A percentile compares a stretch with the other conserved stretches of the same genome.
These are phyloP conservation scores for Eucommia ulmoides DNA, from an alignment of 257 asterid species.

Conservation along the genomic window DNA sequence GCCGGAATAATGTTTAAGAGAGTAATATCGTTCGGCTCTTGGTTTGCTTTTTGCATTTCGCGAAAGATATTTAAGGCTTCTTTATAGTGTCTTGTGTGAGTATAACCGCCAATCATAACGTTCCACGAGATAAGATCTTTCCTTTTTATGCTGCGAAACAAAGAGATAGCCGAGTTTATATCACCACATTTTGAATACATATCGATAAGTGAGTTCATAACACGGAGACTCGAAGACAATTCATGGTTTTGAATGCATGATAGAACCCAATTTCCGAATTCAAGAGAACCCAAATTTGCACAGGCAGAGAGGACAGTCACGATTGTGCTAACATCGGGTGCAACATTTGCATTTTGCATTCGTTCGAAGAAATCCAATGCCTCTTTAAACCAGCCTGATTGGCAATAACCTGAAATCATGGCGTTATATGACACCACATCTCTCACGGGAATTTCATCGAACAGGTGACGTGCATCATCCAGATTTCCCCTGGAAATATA, in stretches of 20 bases:
- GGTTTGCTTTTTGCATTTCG: constrained; percentile 12
- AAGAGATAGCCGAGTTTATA: constrained; percentile 3
- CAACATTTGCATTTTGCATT: constrained; percentile 14
- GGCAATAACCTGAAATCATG: constrained; percentile 20
- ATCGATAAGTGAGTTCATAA: constrained; percentile 20
- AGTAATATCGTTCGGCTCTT: constrained; percentile 21
- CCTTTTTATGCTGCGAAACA: constrained; percentile 12
- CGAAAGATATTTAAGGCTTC: constrained; percentile 20
- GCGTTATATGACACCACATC: constrained; percentile 29
- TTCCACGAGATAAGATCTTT: constrained; percentile 19
- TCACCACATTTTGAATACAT: constrained; percentile 25
- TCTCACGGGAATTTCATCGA: constrained; percentile 22
- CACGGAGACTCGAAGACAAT: constrained; percentile 11
- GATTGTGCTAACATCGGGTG: constrained; percentile 21
- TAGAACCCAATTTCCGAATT: constrained; percentile 11
- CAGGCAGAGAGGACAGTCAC: constrained; percentile 25
- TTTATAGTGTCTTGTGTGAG: constrained; percentile 8
- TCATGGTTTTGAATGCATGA: constrained; percentile 19
- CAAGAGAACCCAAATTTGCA: constrained; percentile 16
- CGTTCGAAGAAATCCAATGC: constrained; percentile 17
- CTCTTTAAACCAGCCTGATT: constrained; percentile 13
- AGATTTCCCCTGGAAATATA: constrained; percentile 10
- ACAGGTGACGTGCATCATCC: constrained; percentile 18
- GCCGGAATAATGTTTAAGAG: constrained; percentile 16
- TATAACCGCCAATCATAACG: constrained; percentile 25